Base-by-base conservation (phyloP, 192 early-diverging fungal genomes). In the Coemansia sp. region DNA sequence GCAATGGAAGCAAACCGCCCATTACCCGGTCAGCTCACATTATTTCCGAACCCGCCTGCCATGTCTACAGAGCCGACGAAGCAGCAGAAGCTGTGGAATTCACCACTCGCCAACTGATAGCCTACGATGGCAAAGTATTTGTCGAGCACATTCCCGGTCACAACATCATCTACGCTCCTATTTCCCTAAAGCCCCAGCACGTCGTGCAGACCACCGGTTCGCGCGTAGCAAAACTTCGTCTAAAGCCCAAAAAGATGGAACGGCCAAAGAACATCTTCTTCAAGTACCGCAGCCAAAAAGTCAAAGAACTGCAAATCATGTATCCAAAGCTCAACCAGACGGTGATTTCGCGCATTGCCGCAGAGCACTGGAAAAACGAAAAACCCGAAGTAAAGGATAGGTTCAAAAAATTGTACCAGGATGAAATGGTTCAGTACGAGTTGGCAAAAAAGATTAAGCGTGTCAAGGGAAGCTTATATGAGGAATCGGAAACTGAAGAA, bases 181-280 rank as follows among this genome's bases (percentile, higher is more conserved):
- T 64, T 20, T 48, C 70, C 2, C 32, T 64, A 4, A 61, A 58
- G 17, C 71, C 74, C 1, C 28, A 54, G 1, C 32, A 37, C 0
- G 67, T 72, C 52, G 55, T 65, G 1, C 67, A 67, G 32, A 32
- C 66, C 15, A 5, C 55, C 2, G 60, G 36, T 9, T 65, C 71
- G 1, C 77, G 77, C 3, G 54, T 74, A 2, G 35, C 61, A 43
- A 79, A 79, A 41, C 60, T 65, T 1, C 66, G 66, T 12, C 17
- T 53, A 9, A 64, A 36, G 5, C 17, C 33, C 22, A 62, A 64
- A 37, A 64, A 57, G 41, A 12, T 34, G n/a, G 61, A 72, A 0
- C 74, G 83, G 12, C 85, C 85, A 1, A 75, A 74, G 65, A 86
- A 86, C 68, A 74, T 81, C 7, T 86, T 86, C 62, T 81, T 86